Percentiles rank a stretch among this genome's conserved stretches.
phyloP scores from a whole-genome alignment of 148 eudicot species.

The Amaranthus hypochondriacus region DNA sequence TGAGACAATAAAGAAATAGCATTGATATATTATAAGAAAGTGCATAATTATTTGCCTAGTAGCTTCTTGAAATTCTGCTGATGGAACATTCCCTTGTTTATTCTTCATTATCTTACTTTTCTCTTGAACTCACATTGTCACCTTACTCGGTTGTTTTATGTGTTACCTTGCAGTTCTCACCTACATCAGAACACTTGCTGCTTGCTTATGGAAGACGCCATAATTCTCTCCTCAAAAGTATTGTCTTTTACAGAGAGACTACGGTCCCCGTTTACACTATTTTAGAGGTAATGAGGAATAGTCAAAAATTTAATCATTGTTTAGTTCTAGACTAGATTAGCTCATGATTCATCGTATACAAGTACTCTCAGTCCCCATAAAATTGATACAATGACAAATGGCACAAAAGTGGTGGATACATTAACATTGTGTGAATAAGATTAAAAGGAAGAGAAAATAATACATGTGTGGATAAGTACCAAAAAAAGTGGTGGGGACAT shows the following conservation, averaged over 20 bases:
- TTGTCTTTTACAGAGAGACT: slow-evolving; percentile 86
- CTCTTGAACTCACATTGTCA: neutral
- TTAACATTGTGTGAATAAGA: no score
- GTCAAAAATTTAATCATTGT: neutral
- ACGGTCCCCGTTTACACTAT: slow-evolving; percentile 85
- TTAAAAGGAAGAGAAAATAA: no score
- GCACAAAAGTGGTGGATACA: no score
- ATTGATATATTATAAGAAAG: no score
- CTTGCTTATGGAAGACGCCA: slow-evolving; percentile 99
- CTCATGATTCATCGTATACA: neutral
- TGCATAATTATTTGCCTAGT: neutral
- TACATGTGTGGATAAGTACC: no score
- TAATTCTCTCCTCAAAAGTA: slow-evolving; percentile 88
- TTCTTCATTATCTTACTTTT: neutral
- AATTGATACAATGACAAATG: no score
- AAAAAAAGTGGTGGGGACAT: no score
- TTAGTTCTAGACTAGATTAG: neutral
- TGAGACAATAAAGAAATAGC: neutral
- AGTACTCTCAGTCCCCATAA: no score
- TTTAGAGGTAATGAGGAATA: slow-evolving; percentile 58
- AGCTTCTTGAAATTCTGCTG: neutral
- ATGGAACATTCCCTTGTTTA: neutral
- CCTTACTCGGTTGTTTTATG: neutral
- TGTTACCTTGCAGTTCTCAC: slow-evolving; percentile 68
- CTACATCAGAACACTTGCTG: slow-evolving; percentile 97